Base-by-base conservation (phyloP, 2,329 filamentous ascomycete genomes). In the Apiospora phragmitis region DNA sequence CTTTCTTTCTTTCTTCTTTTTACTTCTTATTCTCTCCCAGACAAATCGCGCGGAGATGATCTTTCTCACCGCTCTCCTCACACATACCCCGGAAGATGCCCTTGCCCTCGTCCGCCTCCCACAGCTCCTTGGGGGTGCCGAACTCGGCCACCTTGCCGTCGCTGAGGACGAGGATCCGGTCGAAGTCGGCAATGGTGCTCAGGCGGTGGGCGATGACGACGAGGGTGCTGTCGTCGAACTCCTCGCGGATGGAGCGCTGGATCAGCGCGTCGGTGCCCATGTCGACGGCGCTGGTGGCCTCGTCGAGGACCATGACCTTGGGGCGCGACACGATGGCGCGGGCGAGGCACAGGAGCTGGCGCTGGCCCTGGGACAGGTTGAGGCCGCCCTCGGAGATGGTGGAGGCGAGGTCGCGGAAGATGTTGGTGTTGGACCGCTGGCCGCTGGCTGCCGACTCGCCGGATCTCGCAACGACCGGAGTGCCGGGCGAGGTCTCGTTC, bases 261-360 rank as follows among this genome's bases (percentile, higher is more conserved):
- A 94, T 94, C 35, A 93, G 85, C 1, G 86, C 83, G 77, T 95
- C 93, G 0, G 93, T 94, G 51, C 87, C 84, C 90, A 94, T 93
- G 79, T 94, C 93, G 2, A 95, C 92, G 0, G 93, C 92, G 3
- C 89, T 91, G 0, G 93, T 95, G 0, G 93, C 93, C 81, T 95
- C 93, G 78, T 95, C 93, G 1, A 95, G 86, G 1, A 95, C 89
- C 88, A 95, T 92, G 75, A 95, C 90, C 77, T 92, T 92, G 3
- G 93, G 92, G 0, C 90, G 87, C 0, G 89, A 86, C 32, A 94
- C 89, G 74, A 94, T 93, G 68, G 90, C 92, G 68, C 90, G 90
- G 0, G 92, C 92, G 4, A 94, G 88, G 76, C 92, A 94, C 47
- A 94, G 87, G 0, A 94, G 89, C 79, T 94, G 92, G 3, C 92